Percentiles rank a stretch among this genome's conserved stretches.
Conservation (phyloP, 169 alveolate species). For the Plasmodium reichenowi region DNA sequence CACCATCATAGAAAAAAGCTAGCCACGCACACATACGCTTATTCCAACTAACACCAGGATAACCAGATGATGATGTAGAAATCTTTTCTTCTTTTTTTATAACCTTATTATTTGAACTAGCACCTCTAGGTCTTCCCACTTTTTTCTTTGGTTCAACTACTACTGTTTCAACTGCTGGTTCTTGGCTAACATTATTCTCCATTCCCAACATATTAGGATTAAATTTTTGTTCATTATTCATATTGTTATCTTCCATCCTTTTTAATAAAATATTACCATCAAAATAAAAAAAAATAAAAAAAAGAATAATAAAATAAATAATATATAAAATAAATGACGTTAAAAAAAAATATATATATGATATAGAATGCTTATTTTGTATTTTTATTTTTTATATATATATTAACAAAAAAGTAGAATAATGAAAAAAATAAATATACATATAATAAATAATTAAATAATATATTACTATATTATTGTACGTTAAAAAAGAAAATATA, state of each 20-base stretch:
- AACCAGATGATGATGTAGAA: conserved; percentile 85
- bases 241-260: neutral
- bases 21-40: conserved; percentile 91
- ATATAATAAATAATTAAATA: too few species aligned
- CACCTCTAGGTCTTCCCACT: conserved; percentile 71
- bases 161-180: neutral
- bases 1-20: conserved; percentile 87
- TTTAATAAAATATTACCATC: neutral
- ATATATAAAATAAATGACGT: too few species aligned
- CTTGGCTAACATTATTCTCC: neutral
- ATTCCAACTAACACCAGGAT: conserved; percentile 91
- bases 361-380: too few species aligned
- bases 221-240: conserved; percentile 1
- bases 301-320: too few species aligned
- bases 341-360: too few species aligned
- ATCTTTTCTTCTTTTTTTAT: conserved; percentile 73
- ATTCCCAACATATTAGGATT: neutral
- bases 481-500: too few species aligned
- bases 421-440: too few species aligned
- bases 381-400: too few species aligned
- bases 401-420: too few species aligned
- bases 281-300: too few species aligned
- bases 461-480: too few species aligned
- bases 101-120: conserved; percentile 34
- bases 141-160: conserved; percentile 27